Conservation (phyloP, 2,329 filamentous ascomycete genomes). For the Exophiala aquamarina region DNA sequence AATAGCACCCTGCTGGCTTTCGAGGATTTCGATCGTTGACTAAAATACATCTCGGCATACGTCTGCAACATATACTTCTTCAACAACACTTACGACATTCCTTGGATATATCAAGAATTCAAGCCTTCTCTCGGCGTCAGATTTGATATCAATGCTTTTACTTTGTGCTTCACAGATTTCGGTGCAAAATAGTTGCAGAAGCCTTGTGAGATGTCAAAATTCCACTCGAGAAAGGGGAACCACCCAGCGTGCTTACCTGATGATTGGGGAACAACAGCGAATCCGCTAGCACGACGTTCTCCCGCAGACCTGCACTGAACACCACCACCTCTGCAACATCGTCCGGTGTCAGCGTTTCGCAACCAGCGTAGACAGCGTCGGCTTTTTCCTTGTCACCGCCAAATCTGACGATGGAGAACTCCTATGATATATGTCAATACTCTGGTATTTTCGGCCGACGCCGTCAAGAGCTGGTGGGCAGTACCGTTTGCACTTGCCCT, state of each 20-base stretch:
- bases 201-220: no score
- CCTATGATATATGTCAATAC: conserved; percentile 32
- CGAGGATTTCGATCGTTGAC: no score
- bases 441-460: no score
- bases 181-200: conserved; percentile 22
- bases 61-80: no score
- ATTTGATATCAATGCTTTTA: no score
- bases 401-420: conserved; percentile 87
- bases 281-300: conserved; percentile 90
- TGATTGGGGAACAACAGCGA: conserved; percentile 85
- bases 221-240: neutral
- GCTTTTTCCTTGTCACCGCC: conserved; percentile 87
- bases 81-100: no score
- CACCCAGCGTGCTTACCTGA: conserved; percentile 53
- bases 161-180: conserved; percentile 21
- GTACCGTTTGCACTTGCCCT: conserved; percentile 81
- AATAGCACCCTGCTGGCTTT: no score
- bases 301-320: conserved; percentile 76
- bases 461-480: no score
- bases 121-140: no score
- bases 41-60: no score
- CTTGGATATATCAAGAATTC: no score
- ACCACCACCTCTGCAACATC: conserved; percentile 91
- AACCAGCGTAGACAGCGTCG: conserved; percentile 72
- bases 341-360: conserved; percentile 80